A percentile compares a stretch with the other conserved stretches of the same genome.
These are phyloP conservation scores for Myxozyma neotropica DNA, from an alignment of 805 yeast species.

Conservation along the genomic window DNA sequence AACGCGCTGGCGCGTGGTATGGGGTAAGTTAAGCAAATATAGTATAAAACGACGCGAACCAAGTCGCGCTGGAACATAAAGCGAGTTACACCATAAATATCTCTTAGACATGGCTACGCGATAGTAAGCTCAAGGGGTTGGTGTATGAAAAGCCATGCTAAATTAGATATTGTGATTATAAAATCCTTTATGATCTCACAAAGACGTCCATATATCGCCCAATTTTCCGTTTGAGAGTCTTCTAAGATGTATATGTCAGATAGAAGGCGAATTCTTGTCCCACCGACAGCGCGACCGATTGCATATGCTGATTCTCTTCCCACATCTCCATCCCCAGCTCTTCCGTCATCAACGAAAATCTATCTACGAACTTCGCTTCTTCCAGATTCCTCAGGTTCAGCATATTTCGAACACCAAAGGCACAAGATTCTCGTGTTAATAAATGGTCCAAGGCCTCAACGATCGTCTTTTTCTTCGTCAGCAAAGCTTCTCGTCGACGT, in stretches of 20 bases:
- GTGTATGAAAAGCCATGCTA: no score
- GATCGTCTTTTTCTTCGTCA: slow-evolving; percentile 68
- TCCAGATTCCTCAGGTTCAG: slow-evolving; percentile 77
- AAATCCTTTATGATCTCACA: no score
- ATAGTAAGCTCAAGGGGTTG: no score
- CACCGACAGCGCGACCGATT: slow-evolving; percentile 26
- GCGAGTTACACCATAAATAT: no score
- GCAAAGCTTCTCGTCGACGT: slow-evolving; percentile 68
- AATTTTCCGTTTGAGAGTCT: no score
- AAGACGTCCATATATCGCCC: no score
- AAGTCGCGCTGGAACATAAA: no score
- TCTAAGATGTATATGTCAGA: slow-evolving; percentile 18
- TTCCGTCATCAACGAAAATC: slow-evolving; percentile 38
- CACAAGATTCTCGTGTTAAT: slow-evolving; percentile 67
- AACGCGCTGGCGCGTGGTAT: no score
- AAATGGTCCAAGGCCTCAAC: slow-evolving; percentile 86
- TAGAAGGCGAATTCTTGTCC: slow-evolving; percentile 38
- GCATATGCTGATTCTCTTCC: slow-evolving; percentile 6
- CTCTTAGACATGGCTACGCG: no score
- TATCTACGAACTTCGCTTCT: slow-evolving; percentile 64
- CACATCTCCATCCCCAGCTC: not conserved
- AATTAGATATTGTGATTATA: no score
- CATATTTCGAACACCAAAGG: slow-evolving; percentile 70
- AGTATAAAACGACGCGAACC: no score
- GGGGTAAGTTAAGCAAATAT: no score